These are phyloP conservation scores for Ceratonia siliqua DNA, from an alignment of 306 rosid genomes.

Conservation along the genomic window DNA sequence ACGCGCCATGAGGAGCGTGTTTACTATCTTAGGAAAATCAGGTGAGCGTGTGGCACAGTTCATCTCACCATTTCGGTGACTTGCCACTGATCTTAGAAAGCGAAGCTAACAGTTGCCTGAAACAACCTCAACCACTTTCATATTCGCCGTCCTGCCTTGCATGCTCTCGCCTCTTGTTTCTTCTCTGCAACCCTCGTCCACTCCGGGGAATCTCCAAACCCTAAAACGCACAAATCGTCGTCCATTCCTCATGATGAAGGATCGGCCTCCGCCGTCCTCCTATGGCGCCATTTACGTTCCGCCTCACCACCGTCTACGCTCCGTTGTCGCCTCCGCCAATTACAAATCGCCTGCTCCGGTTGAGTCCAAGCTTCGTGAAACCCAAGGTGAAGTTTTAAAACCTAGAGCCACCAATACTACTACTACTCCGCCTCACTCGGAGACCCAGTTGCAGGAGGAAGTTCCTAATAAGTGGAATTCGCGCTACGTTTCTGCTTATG, in stretches of 20 bases:
- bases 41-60: background rate
- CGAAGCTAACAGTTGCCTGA: constrained; percentile 9
- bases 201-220: constrained; percentile 32
- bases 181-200: constrained; percentile 14
- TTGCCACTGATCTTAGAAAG: background rate
- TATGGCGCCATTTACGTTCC: constrained; percentile 75
- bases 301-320: constrained; percentile 85
- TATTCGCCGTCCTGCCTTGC: constrained; percentile 40
- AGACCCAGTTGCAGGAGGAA: constrained; percentile 43
- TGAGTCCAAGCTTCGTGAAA: constrained; percentile 43
- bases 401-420: constrained; percentile 26
- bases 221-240: constrained; percentile 42
- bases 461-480: constrained; percentile 37
- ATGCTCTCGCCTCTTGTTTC: constrained; percentile 38
- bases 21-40: background rate
- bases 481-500: constrained; percentile 55
- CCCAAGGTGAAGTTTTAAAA: constrained; percentile 28
- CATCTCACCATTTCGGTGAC: background rate
- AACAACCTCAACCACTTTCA: background rate
- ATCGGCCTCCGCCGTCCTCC: constrained; percentile 76
- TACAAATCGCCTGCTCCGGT: constrained; percentile 43
- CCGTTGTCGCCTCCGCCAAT: constrained; percentile 47
- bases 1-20: background rate
- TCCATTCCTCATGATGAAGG: constrained; percentile 66
- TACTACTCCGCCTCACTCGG: constrained; percentile 11